Percentiles rank a stretch among this genome's conserved stretches.
Conservation (phyloP, 2,329 filamentous ascomycete genomes). For the Aspergillus awamori region DNA sequence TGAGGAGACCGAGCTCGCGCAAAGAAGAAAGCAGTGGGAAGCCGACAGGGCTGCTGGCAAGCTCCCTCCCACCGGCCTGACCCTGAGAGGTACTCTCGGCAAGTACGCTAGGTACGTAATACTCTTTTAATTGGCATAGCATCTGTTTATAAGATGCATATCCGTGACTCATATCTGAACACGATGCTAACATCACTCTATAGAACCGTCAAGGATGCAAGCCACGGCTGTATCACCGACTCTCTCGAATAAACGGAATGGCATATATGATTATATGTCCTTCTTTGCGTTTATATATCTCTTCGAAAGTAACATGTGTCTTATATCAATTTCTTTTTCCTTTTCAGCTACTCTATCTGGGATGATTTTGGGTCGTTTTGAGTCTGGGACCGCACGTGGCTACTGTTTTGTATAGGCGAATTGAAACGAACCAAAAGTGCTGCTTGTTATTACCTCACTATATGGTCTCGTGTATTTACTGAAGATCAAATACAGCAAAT, state of each 20-base stretch:
- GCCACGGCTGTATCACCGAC: slow-evolving; percentile 53
- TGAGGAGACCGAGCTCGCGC: slow-evolving; percentile 64
- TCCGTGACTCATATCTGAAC: neutral
- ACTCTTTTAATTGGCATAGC: neutral
- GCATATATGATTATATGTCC: slow-evolving; percentile 13
- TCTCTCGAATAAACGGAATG: slow-evolving; percentile 33
- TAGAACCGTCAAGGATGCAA: slow-evolving; percentile 49
- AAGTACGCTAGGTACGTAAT: slow-evolving; percentile 63
- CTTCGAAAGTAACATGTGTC: neutral
- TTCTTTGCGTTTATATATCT: slow-evolving; percentile 15
- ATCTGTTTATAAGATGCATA: neutral
- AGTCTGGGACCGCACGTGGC: neutral
- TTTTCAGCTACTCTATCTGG: slow-evolving; percentile 2
- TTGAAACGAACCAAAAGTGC: slow-evolving; percentile 4
- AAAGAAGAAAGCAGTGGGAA: slow-evolving; percentile 63
- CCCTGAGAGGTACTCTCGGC: slow-evolving; percentile 66
- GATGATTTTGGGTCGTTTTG: slow-evolving; percentile 6
- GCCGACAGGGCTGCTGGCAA: slow-evolving; percentile 43
- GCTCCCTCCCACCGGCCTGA: slow-evolving; percentile 56
- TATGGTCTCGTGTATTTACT: neutral
- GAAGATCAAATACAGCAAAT: neutral
- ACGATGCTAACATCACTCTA: neutral
- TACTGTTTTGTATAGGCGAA: slow-evolving; percentile 6
- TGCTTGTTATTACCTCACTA: neutral
- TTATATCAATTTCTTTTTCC: neutral